Percentiles rank a stretch among this genome's conserved stretches.
phyloP scores from a whole-genome alignment of 495 filamentous ascomycete genomes.

The Astrothelium subdiscretum region DNA sequence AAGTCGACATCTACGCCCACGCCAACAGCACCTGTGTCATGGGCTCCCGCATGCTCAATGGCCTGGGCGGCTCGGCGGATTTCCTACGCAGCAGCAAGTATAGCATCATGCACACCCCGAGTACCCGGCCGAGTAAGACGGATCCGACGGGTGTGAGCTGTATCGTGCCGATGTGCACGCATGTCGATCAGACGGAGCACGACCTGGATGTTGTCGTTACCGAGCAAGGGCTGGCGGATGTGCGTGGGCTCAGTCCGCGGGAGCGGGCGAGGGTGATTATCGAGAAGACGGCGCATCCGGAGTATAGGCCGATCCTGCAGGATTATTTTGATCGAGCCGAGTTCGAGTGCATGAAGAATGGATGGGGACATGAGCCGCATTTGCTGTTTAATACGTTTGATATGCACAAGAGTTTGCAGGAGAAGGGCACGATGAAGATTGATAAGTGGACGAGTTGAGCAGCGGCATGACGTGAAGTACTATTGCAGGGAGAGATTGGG shows the following conservation, averaged over 20 bases:
- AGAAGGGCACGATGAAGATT: slow-evolving; percentile 80
- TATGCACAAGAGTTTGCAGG: slow-evolving; percentile 72
- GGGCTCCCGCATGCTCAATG: slow-evolving; percentile 86
- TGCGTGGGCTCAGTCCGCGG: slow-evolving; percentile 66
- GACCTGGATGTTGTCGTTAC: slow-evolving; percentile 81
- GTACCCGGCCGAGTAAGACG: slow-evolving; percentile 64
- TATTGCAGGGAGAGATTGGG: not conserved
- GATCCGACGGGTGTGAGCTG: slow-evolving; percentile 76
- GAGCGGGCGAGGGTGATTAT: slow-evolving; percentile 82
- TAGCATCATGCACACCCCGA: slow-evolving; percentile 89
- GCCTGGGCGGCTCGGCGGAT: slow-evolving; percentile 78
- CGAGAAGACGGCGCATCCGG: slow-evolving; percentile 76
- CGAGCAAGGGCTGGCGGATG: slow-evolving; percentile 78
- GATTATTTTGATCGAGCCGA: slow-evolving; percentile 84
- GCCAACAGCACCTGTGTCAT: slow-evolving; percentile 88
- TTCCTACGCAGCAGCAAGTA: slow-evolving; percentile 79
- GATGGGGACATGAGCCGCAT: slow-evolving; percentile 84
- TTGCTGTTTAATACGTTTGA: slow-evolving; percentile 74
- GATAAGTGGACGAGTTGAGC: slow-evolving; percentile 35
- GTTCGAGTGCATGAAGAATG: slow-evolving; percentile 76
- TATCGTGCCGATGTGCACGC: slow-evolving; percentile 88
- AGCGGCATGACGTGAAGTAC: not conserved
- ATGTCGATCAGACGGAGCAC: slow-evolving; percentile 89
- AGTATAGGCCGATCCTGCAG: slow-evolving; percentile 68
- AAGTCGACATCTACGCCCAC: slow-evolving; percentile 91